Evolutionary conservation across 345 rosid genomes (phyloP).

Genomic region (Chamaenerion angustifolium): DNA sequence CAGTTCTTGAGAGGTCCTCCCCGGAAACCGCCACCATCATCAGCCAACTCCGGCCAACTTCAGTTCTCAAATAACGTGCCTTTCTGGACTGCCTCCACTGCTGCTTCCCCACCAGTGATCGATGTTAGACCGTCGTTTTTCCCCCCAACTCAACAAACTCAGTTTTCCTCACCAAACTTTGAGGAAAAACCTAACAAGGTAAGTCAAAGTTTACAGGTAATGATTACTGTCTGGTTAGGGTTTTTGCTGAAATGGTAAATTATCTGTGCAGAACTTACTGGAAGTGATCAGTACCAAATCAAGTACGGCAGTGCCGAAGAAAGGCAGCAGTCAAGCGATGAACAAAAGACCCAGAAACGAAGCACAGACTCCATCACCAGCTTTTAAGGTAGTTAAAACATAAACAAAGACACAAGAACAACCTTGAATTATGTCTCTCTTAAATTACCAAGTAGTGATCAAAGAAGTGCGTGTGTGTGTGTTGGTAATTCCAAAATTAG

Average conservation of each 20-base stretch:
- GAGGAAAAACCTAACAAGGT: slow-evolving; percentile 17
- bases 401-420: neutral
- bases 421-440: too few relatives aligned
- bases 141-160: slow-evolving; percentile 45
- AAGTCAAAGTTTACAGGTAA: too few relatives aligned
- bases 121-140: slow-evolving; percentile 52
- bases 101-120: slow-evolving; percentile 18
- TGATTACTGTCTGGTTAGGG: too few relatives aligned
- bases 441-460: too few relatives aligned
- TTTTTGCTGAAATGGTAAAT: neutral
- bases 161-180: slow-evolving; percentile 27
- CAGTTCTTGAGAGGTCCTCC: slow-evolving; percentile 44
- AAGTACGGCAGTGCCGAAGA: slow-evolving; percentile 32
- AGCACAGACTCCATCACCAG: slow-evolving; percentile 54
- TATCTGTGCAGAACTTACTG: slow-evolving; percentile 19
- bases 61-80: slow-evolving; percentile 86
- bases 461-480: too few relatives aligned
- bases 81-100: slow-evolving; percentile 70
- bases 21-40: slow-evolving; percentile 24
- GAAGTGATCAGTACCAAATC: slow-evolving; percentile 24
- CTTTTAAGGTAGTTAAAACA: slow-evolving; percentile 63
- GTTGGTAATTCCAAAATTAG: slow-evolving; percentile 18
- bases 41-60: slow-evolving; percentile 23
- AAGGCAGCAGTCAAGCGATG: slow-evolving; percentile 51
- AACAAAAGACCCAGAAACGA: slow-evolving; percentile 69